Evolutionary conservation across 805 yeast genomes (phyloP).

Genomic region (Candida railenensis): DNA sequence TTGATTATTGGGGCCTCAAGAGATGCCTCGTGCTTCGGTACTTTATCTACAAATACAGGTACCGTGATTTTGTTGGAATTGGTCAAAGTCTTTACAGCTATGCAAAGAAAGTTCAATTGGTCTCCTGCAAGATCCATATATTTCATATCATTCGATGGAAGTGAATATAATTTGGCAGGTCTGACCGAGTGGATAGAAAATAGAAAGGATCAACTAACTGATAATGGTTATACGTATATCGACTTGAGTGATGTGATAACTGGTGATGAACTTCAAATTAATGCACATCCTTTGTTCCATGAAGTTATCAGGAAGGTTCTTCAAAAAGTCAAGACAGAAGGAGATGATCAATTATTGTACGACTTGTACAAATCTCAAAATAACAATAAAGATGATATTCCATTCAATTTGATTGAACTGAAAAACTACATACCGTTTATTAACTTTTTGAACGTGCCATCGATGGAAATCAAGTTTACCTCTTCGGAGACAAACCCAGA

Average conservation of each 20-base stretch:
- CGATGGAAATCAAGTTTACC: conserved; percentile 56
- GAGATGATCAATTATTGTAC: conserved; percentile 16
- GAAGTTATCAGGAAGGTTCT: conserved; percentile 45
- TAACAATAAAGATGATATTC: conserved; percentile 20
- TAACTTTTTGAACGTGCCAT: conserved; percentile 64
- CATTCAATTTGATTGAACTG: conserved; percentile 36
- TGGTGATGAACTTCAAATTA: conserved; percentile 51
- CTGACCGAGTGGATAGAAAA: conserved; percentile 73
- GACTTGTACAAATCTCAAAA: conserved; percentile 26
- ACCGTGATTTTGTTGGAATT: conserved; percentile 71
- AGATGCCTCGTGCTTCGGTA: conserved; percentile 77
- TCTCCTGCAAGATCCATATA: conserved; percentile 77
- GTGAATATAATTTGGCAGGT: conserved; percentile 80
- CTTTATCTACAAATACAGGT: conserved; percentile 70
- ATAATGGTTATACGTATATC: conserved; percentile 66
- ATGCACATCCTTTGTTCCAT: conserved; percentile 65
- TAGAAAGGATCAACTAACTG: conserved; percentile 49
- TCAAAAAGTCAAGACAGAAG: conserved; percentile 17
- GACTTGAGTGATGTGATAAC: conserved; percentile 70
- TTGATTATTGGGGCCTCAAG: conserved; percentile 80
- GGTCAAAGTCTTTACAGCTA: conserved; percentile 61
- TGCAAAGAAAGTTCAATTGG: conserved; percentile 72
- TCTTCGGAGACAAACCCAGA: conserved; percentile 17
- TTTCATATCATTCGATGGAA: conserved; percentile 82
- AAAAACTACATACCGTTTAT: conserved; percentile 73